These are phyloP conservation scores for Cucurbita ficifolia DNA, from an alignment of 306 rosid species.

Conservation along the genomic window DNA sequence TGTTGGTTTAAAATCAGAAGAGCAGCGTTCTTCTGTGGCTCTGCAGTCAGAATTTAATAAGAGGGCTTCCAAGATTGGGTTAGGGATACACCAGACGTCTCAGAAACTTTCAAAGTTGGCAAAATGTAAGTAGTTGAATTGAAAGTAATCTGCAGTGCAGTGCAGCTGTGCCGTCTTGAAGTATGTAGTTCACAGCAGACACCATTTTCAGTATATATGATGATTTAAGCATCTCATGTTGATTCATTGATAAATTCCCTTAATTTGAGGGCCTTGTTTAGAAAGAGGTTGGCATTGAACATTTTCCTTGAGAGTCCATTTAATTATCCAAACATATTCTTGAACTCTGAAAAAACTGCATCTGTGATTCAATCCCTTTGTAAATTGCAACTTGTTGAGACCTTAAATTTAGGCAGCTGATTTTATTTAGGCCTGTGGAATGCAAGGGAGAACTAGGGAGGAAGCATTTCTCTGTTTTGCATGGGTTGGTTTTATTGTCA, in stretches of 20 bases:
- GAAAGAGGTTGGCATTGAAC: background rate
- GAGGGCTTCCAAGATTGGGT: slow-evolving; percentile 82
- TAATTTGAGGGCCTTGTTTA: background rate
- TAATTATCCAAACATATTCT: background rate
- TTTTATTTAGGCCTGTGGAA: background rate
- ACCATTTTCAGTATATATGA: background rate
- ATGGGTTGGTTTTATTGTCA: background rate
- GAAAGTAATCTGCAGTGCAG: background rate
- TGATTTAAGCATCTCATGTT: too few species aligned
- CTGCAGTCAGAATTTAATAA: slow-evolving; percentile 70
- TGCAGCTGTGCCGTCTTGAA: background rate
- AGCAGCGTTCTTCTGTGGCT: slow-evolving; percentile 49
- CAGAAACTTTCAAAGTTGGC: slow-evolving; percentile 89
- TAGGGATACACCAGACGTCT: slow-evolving; percentile 83
- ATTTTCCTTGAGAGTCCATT: background rate
- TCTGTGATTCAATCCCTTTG: background rate
- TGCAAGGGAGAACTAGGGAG: background rate
- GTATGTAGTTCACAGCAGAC: background rate
- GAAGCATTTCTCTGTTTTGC: background rate
- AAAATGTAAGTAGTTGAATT: slow-evolving; percentile 41
- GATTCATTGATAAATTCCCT: background rate
- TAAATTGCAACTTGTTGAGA: background rate
- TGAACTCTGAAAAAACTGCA: background rate
- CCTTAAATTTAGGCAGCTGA: background rate
- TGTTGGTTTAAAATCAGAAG: slow-evolving; percentile 50